Percentiles rank a stretch among this genome's conserved stretches.
These are phyloP conservation scores for Begonia masoniana DNA, from an alignment of 306 rosid species.

Conservation along the genomic window DNA sequence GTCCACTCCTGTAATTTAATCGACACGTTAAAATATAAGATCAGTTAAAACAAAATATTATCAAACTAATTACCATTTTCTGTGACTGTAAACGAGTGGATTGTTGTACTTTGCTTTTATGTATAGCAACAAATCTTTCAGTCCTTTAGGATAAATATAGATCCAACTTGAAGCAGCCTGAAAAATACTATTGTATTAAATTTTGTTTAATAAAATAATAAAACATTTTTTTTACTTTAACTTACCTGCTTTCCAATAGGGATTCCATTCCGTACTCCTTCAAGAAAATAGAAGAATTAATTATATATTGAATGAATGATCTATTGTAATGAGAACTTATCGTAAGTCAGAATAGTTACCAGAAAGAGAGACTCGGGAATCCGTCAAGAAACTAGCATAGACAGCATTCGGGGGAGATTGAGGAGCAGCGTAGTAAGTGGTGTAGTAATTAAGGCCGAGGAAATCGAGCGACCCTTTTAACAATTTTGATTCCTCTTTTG, in stretches of 20 bases:
- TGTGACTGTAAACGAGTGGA: conserved; percentile 35
- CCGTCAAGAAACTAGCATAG: conserved; percentile 21
- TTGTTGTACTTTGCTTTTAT: conserved; percentile 28
- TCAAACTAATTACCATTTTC: conserved; percentile 26
- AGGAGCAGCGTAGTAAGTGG: conserved; percentile 26
- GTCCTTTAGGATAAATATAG: conserved; percentile 36
- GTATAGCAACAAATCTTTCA: conserved; percentile 24
- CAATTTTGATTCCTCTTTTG: conserved; percentile 24
- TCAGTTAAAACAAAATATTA: too few species aligned
- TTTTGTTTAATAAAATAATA: too few species aligned
- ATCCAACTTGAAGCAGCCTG: background rate
- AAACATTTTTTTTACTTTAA: too few species aligned
- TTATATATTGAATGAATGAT: background rate
- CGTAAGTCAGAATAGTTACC: conserved; percentile 5
- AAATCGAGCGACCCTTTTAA: conserved; percentile 51
- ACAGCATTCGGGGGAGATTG: conserved; percentile 6
- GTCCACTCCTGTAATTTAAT: conserved; percentile 26
- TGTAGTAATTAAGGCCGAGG: conserved; percentile 51
- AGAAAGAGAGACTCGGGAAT: conserved; percentile 21
- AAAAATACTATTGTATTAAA: too few species aligned
- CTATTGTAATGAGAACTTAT: background rate
- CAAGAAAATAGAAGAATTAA: too few species aligned
- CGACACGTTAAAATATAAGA: too few species aligned
- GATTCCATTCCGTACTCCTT: too few species aligned
- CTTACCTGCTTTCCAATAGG: too few species aligned